Conservation (phyloP, 495 filamentous ascomycete genomes). For the Xylaria flabelliformis region DNA sequence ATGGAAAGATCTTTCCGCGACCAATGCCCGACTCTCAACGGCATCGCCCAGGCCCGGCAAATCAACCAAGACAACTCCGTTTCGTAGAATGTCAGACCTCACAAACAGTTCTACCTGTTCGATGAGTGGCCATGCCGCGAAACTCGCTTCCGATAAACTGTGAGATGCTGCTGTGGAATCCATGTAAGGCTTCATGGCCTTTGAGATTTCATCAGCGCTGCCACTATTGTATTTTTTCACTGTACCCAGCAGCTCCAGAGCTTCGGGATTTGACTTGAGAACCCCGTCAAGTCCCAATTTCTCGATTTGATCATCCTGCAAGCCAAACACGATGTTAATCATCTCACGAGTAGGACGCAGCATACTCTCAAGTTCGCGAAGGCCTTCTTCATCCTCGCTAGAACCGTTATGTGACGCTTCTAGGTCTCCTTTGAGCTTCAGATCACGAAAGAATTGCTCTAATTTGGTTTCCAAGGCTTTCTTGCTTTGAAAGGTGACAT, state of each 20-base stretch:
- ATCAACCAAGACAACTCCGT: constrained; percentile 36
- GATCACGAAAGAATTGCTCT: constrained; percentile 9
- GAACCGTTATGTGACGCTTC: constrained; percentile 18
- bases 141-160: neutral
- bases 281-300: constrained; percentile 11
- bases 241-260: constrained; percentile 13
- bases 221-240: constrained; percentile 18
- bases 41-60: constrained; percentile 37
- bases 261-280: constrained; percentile 20
- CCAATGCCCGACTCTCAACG: constrained; percentile 29
- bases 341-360: constrained; percentile 12
- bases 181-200: constrained; percentile 20
- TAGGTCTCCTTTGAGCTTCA: constrained; percentile 17
- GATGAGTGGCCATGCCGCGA: constrained; percentile 37
- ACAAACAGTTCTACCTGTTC: constrained; percentile 35
- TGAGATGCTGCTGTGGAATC: constrained; percentile 14
- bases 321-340: constrained; percentile 17
- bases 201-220: neutral
- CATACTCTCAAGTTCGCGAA: constrained; percentile 9
- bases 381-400: constrained; percentile 6
- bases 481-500: constrained; percentile 28
- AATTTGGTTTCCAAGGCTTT: constrained; percentile 31
- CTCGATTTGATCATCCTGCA: constrained; percentile 11
- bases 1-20: constrained; percentile 30
- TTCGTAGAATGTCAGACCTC: constrained; percentile 31